Evolutionary conservation across 2,329 filamentous ascomycete species (phyloP).

Genomic region (Neofusicoccum parvum): DNA sequence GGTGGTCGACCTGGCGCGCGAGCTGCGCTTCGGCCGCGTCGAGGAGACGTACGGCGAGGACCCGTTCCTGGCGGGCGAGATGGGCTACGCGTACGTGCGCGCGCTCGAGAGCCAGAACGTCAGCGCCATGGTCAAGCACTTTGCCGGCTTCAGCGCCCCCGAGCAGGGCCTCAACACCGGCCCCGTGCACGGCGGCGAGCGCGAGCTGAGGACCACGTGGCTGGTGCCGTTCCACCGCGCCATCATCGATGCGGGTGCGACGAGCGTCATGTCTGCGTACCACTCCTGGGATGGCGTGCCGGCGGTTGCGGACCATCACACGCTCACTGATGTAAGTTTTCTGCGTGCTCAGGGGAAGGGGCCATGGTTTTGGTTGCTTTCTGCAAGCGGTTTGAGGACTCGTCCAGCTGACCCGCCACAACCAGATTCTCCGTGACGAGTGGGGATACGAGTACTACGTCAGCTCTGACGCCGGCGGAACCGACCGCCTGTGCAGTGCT

Average conservation of each 20-base stretch:
- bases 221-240: conserved; percentile 65
- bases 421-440: conserved; percentile 63
- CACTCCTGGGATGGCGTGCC: conserved; percentile 74
- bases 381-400: conserved; percentile 29
- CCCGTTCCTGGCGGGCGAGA: conserved; percentile 66
- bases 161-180: conserved; percentile 74
- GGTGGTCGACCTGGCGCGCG: conserved; percentile 69
- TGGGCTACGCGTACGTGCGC: conserved; percentile 62
- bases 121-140: conserved; percentile 75
- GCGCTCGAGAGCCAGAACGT: conserved; percentile 68
- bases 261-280: conserved; percentile 73
- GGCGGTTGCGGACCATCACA: conserved; percentile 64
- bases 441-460: conserved; percentile 75
- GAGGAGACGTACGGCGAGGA: conserved; percentile 76
- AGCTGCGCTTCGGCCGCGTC: conserved; percentile 71
- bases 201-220: conserved; percentile 58
- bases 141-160: conserved; percentile 67
- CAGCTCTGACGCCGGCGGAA: conserved; percentile 69
- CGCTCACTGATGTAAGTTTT: conserved; percentile 53
- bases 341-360: too few relatives aligned
- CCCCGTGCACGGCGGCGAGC: conserved; percentile 58
- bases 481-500: conserved; percentile 65
- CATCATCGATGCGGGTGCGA: conserved; percentile 70
- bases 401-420: neutral
- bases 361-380: too few relatives aligned